phyloP scores from a whole-genome alignment of 1,284 basidiomycete genomes.

The Anthracocystis walkeri region DNA sequence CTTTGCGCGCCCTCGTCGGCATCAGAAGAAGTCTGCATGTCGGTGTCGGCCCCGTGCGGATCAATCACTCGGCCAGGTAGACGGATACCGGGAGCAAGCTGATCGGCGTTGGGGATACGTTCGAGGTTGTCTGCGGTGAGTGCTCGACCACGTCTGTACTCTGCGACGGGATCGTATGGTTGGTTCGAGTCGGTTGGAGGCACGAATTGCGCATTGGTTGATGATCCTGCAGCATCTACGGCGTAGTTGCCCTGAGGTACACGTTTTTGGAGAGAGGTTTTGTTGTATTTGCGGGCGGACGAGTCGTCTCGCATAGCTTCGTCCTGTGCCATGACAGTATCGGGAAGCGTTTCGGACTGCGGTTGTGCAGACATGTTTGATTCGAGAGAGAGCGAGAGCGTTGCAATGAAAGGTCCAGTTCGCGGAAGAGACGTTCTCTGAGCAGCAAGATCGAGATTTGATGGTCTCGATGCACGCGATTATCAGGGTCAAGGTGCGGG shows the following conservation, averaged over 20 bases:
- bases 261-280: slow-evolving; percentile 47
- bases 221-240: slow-evolving; percentile 9
- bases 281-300: slow-evolving; percentile 54
- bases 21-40: slow-evolving; percentile 52
- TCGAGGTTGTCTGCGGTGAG: slow-evolving; percentile 67
- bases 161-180: slow-evolving; percentile 46
- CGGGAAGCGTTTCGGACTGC: slow-evolving; percentile 16
- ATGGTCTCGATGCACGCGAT: neutral
- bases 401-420: neutral
- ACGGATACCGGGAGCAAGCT: slow-evolving; percentile 67
- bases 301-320: slow-evolving; percentile 51
- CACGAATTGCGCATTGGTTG: slow-evolving; percentile 15
- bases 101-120: slow-evolving; percentile 66
- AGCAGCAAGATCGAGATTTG: neutral
- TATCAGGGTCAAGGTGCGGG: neutral
- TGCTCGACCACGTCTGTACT: slow-evolving; percentile 46
- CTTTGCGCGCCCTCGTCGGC: slow-evolving; percentile 45
- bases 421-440: neutral
- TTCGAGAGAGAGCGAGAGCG: neutral
- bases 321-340: slow-evolving; percentile 36
- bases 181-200: slow-evolving; percentile 20
- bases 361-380: slow-evolving; percentile 21
- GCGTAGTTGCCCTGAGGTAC: slow-evolving; percentile 4
- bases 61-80: slow-evolving; percentile 48
- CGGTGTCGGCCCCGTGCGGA: slow-evolving; percentile 29